These are phyloP conservation scores for Trypanosoma rangeli DNA, from an alignment of 208 protist genomes.

Conservation along the genomic window DNA sequence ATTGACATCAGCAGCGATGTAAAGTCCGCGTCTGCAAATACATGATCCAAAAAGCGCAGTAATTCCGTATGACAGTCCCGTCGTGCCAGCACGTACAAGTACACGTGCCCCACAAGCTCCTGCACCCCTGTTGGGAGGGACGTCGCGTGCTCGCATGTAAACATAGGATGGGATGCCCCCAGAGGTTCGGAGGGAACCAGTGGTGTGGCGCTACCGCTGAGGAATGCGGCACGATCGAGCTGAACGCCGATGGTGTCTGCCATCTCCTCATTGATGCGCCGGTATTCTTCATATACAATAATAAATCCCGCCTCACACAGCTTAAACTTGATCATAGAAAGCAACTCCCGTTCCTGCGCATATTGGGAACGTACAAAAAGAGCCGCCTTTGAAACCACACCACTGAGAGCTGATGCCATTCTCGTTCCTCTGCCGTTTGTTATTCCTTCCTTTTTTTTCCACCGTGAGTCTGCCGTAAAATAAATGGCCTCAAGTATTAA, in stretches of 20 bases:
- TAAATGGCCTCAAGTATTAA: slow-evolving; percentile 20
- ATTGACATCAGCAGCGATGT: slow-evolving; percentile 18
- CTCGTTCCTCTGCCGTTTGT: background rate
- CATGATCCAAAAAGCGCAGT: slow-evolving; percentile 37
- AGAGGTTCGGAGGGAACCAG: background rate
- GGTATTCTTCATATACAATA: slow-evolving; percentile 75
- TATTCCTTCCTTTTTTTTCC: slow-evolving; percentile 16
- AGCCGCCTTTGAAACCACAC: slow-evolving; percentile 61
- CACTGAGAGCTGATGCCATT: slow-evolving; percentile 45
- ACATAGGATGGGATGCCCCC: slow-evolving; percentile 3
- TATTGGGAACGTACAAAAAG: slow-evolving; percentile 66
- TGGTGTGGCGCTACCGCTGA: slow-evolving; percentile 20
- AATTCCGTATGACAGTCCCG: slow-evolving; percentile 64
- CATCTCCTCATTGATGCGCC: slow-evolving; percentile 76
- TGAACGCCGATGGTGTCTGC: slow-evolving; percentile 56
- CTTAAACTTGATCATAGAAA: slow-evolving; percentile 77
- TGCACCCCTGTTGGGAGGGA: slow-evolving; percentile 25
- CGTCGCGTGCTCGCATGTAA: slow-evolving; percentile 20
- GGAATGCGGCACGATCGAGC: slow-evolving; percentile 44
- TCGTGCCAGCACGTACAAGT: slow-evolving; percentile 77
- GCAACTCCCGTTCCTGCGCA: slow-evolving; percentile 53
- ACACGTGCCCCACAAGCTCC: slow-evolving; percentile 63
- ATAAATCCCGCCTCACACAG: slow-evolving; percentile 87
- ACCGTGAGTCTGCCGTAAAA: background rate
- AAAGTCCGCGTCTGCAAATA: slow-evolving; percentile 50